A percentile compares a stretch with the other conserved stretches of the same genome.
Conservation (phyloP, 495 filamentous ascomycete genomes). For the Aspergillus indologenus region DNA sequence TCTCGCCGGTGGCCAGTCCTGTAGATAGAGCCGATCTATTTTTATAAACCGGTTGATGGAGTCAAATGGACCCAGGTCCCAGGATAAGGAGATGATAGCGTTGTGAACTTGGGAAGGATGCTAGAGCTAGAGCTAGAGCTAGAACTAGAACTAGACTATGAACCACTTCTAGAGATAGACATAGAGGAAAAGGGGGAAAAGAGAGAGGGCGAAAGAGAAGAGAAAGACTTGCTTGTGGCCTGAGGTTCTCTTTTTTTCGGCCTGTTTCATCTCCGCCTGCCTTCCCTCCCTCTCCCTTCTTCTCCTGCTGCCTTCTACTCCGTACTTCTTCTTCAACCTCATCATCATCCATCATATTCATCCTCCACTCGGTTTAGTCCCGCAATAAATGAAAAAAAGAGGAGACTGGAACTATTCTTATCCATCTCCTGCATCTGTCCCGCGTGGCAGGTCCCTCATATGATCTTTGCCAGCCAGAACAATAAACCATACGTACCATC, state of each 20-base stretch:
- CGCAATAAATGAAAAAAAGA: neutral
- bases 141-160: too few species aligned
- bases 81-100: too few species aligned
- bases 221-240: too few species aligned
- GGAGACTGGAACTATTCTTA: neutral
- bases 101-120: too few species aligned
- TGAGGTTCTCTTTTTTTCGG: neutral
- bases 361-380: neutral
- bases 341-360: neutral
- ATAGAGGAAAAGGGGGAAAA: too few species aligned
- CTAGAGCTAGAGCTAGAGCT: too few species aligned
- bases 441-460: neutral
- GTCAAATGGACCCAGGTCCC: too few species aligned
- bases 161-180: too few species aligned
- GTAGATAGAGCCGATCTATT: neutral
- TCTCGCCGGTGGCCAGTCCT: neutral
- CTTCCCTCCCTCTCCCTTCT: neutral
- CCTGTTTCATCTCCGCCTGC: neutral
- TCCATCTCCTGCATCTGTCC: neutral
- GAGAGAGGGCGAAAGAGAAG: neutral
- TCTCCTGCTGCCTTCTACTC: neutral
- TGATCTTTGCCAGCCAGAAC: neutral
- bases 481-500: neutral
- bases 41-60: neutral
- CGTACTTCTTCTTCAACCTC: neutral